These are phyloP conservation scores for Picea engelmannii DNA, from an alignment of 83 land plant species.

Conservation along the genomic window DNA sequence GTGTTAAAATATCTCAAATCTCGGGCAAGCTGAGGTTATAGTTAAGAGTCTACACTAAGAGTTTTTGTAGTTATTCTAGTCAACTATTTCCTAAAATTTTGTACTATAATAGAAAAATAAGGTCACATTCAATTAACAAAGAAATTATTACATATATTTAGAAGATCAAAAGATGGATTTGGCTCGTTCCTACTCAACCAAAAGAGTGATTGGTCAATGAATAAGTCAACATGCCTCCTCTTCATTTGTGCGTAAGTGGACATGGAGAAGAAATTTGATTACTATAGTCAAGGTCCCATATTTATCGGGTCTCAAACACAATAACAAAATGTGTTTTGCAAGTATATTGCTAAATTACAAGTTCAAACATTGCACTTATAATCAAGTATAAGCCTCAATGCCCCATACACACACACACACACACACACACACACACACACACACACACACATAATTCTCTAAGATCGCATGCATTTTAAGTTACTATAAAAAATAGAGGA, in stretches of 20 bases:
- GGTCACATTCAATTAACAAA: neutral
- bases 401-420: no score
- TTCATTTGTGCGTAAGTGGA: neutral
- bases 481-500: neutral
- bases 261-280: neutral
- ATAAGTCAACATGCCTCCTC: neutral
- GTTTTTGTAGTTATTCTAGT: no score
- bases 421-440: no score
- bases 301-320: neutral
- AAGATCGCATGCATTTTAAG: neutral
- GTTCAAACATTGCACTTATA: neutral
- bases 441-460: neutral
- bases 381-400: neutral
- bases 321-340: neutral
- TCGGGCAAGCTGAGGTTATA: no score
- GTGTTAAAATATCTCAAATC: no score
- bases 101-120: no score
- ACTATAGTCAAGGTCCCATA: neutral
- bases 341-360: neutral
- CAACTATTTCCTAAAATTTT: no score
- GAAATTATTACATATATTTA: neutral
- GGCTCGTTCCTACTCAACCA: neutral
- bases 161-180: neutral
- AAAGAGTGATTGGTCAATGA: neutral
- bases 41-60: no score